Base-by-base conservation (phyloP, 2,329 filamentous ascomycete species). In the Byssoonygena ceratinophila region DNA sequence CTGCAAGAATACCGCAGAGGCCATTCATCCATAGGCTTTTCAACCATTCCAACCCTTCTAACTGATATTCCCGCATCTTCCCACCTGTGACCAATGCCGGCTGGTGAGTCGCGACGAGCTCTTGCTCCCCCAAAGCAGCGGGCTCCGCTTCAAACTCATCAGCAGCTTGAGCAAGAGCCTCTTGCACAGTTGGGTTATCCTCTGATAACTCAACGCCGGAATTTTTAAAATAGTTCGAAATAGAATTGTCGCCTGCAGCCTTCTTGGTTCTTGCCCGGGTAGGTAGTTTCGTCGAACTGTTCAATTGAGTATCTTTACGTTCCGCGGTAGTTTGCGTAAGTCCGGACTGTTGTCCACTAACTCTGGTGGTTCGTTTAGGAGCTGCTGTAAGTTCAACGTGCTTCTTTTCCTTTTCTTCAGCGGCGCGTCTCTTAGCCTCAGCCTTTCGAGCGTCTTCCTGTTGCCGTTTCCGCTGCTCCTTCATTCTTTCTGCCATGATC, bases 31-130 rank as follows among this genome's bases (percentile, higher is more conserved):
- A 94, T 2, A 85, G 66, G 0, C 80, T 82, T 29, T 80, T 79
- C 74, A 98, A 83, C 92, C 92, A 98, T 0, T 94, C 94, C 0
- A 98, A 69, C 0, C 92, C 92, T 65, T 97, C 91, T 0, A 98
- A 72, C 61, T 98, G 92, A 64, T 98, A 98, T 57, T 87, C 85
- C 16, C 90, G 78, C 91, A 98, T 97, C 3, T 83, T 84, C 1
- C 92, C 92, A 4, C 88, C 88, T 0, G 84, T 82, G 60, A 98
- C 82, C 54, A 89, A 81, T 57, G 84, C 82, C 0, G 92, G 92
- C 64, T 98, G 92, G 56, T 85, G 77, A 0, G 90, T 91, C 66
- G 94, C 87, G 53, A 82, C 77, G 14, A 96, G 69, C 58, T 83
- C 48, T 59, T 83, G 80, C 48, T 80, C 75, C 23, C 81, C 80